Evolutionary conservation across 129 eudicot species (phyloP).

Genomic region (Tagetes erecta): DNA sequence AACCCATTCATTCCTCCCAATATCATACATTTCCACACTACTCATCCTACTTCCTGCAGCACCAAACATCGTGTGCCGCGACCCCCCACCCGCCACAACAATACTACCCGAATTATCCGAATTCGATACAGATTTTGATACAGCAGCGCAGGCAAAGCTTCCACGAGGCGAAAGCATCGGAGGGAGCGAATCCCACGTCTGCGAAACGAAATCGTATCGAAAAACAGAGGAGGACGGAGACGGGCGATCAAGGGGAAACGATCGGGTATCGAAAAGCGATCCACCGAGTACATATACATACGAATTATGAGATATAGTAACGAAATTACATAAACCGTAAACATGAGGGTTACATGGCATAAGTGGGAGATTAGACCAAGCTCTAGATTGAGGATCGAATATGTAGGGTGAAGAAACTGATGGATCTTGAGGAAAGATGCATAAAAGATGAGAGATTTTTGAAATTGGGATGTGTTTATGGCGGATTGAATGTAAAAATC

Average conservation of each 20-base stretch:
- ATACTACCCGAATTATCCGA: constrained; percentile 35
- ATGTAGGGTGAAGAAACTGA: constrained; percentile 62
- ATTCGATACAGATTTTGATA: constrained; percentile 1
- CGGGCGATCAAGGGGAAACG: constrained; percentile 81
- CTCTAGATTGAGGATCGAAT: constrained; percentile 61
- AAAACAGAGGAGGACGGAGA: constrained; percentile 50
- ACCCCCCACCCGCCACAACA: constrained; percentile 93
- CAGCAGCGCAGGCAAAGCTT: constrained; percentile 76
- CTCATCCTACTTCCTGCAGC: constrained; percentile 93
- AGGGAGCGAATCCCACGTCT: constrained; percentile 53
- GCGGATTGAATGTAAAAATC: constrained; percentile 48
- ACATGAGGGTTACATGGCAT: constrained; percentile 92
- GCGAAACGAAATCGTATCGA: constrained; percentile 46
- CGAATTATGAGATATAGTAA: constrained; percentile 42
- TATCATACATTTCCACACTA: constrained; percentile 82
- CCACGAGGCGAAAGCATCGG: constrained; percentile 84
- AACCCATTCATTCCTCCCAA: constrained; percentile 74
- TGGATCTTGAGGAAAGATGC: constrained; percentile 85
- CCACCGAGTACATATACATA: constrained; percentile 76
- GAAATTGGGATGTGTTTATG: constrained; percentile 31
- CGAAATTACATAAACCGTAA: constrained; percentile 74
- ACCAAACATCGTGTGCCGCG: constrained; percentile 79
- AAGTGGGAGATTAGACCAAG: constrained; percentile 77
- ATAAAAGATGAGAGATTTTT: constrained; percentile 49
- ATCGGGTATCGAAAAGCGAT: constrained; percentile 82